Base-by-base conservation (phyloP, 1,284 basidiomycete genomes). In the Moesziomyces sp. region DNA sequence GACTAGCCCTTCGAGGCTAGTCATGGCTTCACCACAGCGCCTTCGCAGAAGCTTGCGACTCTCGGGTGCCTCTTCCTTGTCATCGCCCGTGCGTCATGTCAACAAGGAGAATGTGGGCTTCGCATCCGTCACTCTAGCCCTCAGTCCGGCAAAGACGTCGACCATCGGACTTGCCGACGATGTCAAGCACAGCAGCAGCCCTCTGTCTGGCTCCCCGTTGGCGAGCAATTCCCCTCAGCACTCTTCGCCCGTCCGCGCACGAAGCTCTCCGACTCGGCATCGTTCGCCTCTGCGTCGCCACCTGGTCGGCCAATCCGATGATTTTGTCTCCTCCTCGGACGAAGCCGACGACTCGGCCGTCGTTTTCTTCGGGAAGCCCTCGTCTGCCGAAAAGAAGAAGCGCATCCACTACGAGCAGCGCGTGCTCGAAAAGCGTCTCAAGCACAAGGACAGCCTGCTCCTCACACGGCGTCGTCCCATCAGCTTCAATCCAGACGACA, bases 341-440 rank as follows among this genome's bases (percentile, higher is more conserved):
- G 70, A 67, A 43, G 67, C 70, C 6, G 72, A 74, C 38, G 72
- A 59, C 19, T 70, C 67, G 13, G 47, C 44, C 6, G 52, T 72
- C 16, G 74, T 76, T 52, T 76, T 73, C 57, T 76, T 76, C 23
- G 74, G 74, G 13, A 62, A 60, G 44, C 74, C 74, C 1, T 70
- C 74, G 1, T 69, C 65, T 13, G 67, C 66, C 2, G 74, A 76
- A 45, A 61, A 67, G 51, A 69, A 74, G 54, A 69, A 64, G 56
- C 62, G 74, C 21, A 18, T 67, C n/a, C 62, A 71, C 33, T 76
- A 76, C 42, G 74, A 76, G 45, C 59, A 68, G 42, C 56, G 58
- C 13, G 58, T 76, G 3, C 54, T 74, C 16, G 60, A 74, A 24
- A 70, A 68, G 38, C 63, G 68, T 23, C 64, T 76, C 42, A 58